These are phyloP conservation scores for Marasmius fiardii DNA, from an alignment of 1,284 basidiomycete genomes.

Conservation along the genomic window DNA sequence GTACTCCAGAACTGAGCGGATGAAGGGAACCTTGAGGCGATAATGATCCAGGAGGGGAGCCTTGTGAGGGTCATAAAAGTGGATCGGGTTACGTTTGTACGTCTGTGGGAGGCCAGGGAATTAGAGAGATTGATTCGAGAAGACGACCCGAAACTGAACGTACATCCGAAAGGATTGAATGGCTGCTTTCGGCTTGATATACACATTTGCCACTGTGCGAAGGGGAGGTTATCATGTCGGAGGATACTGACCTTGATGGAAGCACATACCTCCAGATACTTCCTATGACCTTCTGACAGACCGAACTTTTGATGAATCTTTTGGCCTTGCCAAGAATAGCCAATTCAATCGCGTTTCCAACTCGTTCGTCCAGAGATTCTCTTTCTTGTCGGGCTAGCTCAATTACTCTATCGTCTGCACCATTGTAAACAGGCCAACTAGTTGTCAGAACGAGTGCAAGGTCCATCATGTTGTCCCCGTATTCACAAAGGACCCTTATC, in stretches of 20 bases:
- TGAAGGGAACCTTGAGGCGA: constrained; percentile 88
- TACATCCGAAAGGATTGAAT: constrained; percentile 85
- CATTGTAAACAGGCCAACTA: constrained; percentile 84
- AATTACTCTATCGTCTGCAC: constrained; percentile 67
- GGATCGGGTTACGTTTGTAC: constrained; percentile 89
- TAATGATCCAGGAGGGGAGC: constrained; percentile 93
- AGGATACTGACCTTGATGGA: background rate
- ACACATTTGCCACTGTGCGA: constrained; percentile 75
- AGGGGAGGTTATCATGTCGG: constrained; percentile 5
- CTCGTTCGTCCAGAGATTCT: constrained; percentile 72
- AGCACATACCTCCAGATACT: constrained; percentile 66
- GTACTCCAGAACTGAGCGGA: constrained; percentile 88
- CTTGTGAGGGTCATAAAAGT: constrained; percentile 92
- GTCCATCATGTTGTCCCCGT: constrained; percentile 73
- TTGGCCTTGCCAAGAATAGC: constrained; percentile 85
- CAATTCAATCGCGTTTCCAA: constrained; percentile 90
- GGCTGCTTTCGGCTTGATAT: constrained; percentile 83
- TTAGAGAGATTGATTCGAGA: background rate
- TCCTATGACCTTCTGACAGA: constrained; percentile 86
- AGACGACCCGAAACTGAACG: constrained; percentile 25
- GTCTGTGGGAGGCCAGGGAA: constrained; percentile 49
- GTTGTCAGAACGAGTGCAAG: constrained; percentile 82
- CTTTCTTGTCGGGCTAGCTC: constrained; percentile 65
- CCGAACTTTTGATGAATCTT: constrained; percentile 81
- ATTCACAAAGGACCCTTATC: constrained; percentile 74